Base-by-base conservation (phyloP, 148 eudicot genomes). In the Diospyros kaki region DNA sequence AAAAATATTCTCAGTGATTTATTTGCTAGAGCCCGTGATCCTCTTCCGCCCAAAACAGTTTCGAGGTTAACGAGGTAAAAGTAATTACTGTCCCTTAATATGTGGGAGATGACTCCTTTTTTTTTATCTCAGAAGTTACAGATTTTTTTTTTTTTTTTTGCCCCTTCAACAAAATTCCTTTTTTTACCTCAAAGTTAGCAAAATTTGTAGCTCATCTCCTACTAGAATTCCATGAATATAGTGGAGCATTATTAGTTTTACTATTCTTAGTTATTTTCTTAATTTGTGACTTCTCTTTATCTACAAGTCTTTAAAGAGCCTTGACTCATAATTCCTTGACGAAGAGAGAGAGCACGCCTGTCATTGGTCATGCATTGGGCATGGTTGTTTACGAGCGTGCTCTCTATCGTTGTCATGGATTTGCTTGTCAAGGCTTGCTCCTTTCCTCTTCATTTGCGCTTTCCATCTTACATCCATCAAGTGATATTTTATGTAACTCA, bases 271-370 rank as follows among this genome's bases (percentile, higher is more conserved):
- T 3, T 60, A 28, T 9, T 60, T n/a, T 4, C 38, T 60, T 28
- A 60, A n/a, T 4, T 0, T 13, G 6, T 65, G 68, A 5, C 48
- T 43, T 42, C 28, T 41, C 14, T 62, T 61, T 73, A 2, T 1
- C 6, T 48, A 13, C 56, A 73, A 66, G 15, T 73, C 18, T 50
- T 61, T 73, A 6, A 2, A 0, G 3, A 62, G 68, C 58, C 43
- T 61, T 62, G 58, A 39, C 58, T 40, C 55, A 12, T 6, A 72
- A 81, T 84, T 76, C 77, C 72, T 70, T 84, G 87, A 84, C 87
- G 59, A 84, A 73, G 87, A 84, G 84, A 84, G 85, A 84, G 87
- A 84, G 84, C 87, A 84, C 87, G 81, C 79, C 51, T 53, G 79
- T 74, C 41, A 39, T 40, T 67, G 45, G 44, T 73, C 79, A 76